A percentile compares a stretch with the other conserved stretches of the same genome.
phyloP scores from a whole-genome alignment of 257 asterid genomes.

The Jaltomata sinuosa region DNA sequence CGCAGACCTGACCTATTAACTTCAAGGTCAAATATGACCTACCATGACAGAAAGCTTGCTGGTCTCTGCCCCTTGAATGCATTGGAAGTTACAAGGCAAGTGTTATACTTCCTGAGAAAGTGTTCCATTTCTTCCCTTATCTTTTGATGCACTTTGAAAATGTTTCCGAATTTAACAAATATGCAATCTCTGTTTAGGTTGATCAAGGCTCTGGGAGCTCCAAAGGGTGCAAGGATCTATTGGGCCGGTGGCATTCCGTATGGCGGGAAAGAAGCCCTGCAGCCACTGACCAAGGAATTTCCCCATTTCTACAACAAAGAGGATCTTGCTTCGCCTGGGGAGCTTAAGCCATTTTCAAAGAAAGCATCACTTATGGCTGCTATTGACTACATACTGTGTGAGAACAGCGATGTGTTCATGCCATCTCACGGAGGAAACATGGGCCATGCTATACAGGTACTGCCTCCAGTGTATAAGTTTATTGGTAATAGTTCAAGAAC shows the following conservation, averaged over 20 bases:
- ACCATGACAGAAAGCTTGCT: conserved; percentile 62
- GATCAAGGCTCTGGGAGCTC: conserved; percentile 88
- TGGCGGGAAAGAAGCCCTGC: conserved; percentile 70
- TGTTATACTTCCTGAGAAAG: background rate
- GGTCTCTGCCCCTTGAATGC: conserved; percentile 87
- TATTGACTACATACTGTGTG: conserved; percentile 69
- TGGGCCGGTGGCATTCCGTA: conserved; percentile 93
- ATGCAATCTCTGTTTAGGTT: conserved; percentile 28
- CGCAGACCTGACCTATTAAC: conserved; percentile 56
- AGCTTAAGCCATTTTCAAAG: conserved; percentile 65
- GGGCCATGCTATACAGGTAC: conserved; percentile 94
- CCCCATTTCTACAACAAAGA: conserved; percentile 77
- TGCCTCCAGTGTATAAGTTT: background rate
- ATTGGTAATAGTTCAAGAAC: background rate
- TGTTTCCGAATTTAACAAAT: background rate
- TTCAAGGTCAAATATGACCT: conserved; percentile 77
- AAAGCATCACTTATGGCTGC: conserved; percentile 82
- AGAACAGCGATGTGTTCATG: conserved; percentile 84
- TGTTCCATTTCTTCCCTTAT: background rate
- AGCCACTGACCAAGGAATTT: conserved; percentile 56
- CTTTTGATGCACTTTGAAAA: background rate
- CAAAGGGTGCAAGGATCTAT: conserved; percentile 50
- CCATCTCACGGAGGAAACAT: conserved; percentile 97
- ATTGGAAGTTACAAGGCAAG: conserved; percentile 57
- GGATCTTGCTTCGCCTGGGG: conserved; percentile 69